Evolutionary conservation across 768 basidiomycete genomes (phyloP).

Genomic region (Kwoniella sp.): DNA sequence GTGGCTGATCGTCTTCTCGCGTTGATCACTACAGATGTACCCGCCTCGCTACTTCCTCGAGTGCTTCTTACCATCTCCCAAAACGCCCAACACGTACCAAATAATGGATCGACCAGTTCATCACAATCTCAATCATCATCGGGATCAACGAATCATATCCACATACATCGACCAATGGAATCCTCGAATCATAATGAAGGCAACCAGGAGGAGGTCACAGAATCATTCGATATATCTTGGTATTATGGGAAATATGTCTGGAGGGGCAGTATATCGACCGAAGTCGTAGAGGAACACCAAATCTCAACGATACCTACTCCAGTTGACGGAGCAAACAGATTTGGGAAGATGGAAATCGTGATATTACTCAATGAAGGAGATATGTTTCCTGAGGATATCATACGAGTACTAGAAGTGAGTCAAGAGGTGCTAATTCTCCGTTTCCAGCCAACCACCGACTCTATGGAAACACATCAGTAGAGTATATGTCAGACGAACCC

Average conservation of each 20-base stretch:
- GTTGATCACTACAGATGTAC: constrained; percentile 14
- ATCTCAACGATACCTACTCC: not conserved
- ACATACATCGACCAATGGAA: no score
- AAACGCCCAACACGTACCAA: not conserved
- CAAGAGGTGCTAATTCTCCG: not conserved
- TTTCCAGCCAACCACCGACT: no score
- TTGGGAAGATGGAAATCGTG: not conserved
- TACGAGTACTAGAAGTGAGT: constrained; percentile 24
- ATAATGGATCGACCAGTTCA: not conserved
- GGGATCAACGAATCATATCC: not conserved
- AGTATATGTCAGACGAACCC: no score
- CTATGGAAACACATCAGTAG: no score
- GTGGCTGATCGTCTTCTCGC: no score
- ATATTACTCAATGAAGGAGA: constrained; percentile 1
- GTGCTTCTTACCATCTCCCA: constrained; percentile 13
- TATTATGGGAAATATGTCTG: not conserved
- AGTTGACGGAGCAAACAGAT: not conserved
- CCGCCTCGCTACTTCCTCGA: constrained; percentile 4
- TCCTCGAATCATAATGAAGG: not conserved
- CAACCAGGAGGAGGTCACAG: not conserved
- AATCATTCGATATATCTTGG: constrained; percentile 7
- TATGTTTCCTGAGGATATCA: constrained; percentile 5
- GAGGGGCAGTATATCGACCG: constrained; percentile 8
- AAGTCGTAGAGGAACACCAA: not conserved
- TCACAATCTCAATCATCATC: not conserved